Evolutionary conservation across 768 basidiomycete species (phyloP), one percentile per base, ranked within the genome.

Genomic region (Leccinum arenicola): DNA sequence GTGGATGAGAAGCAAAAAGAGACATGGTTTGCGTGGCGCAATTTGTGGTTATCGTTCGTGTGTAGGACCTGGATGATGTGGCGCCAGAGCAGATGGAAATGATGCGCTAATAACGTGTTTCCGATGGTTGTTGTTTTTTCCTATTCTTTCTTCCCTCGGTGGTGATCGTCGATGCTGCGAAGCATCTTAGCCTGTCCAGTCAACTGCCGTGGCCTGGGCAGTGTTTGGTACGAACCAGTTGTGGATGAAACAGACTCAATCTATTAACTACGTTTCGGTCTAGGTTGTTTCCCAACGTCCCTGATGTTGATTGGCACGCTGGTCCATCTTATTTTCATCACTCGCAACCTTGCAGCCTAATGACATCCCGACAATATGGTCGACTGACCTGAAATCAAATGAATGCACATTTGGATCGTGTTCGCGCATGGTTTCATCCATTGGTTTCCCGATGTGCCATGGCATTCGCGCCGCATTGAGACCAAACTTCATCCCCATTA

Each of bases 151-250:
- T 38, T 27, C 48, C 43, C 35, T 40, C 56, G 29, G 49, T 59
- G 31, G 50, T 59, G 47, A 50, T 47, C 17, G 17, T 40, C 38
- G 17, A 0, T 40, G 38, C 14, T 40, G 17, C 36, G 36, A 38
- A 38, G 36, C 6, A 38, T 38, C 36, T 17, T 38, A 8, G 36
- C 9, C 17, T 15, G 2, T 15, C 14, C 17, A 25, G 53, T 49
- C 45, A 35, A 38, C 17, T 47, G 50, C 31, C 57, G 36, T 14
- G n/a, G 29, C 50, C 19, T 48, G 40, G 25, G 50, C 25, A 51
- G 21, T 56, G 38, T 50, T 55, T 56, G 66, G 68, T 69, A 60
- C 5, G 68, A 63, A 43, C 27, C 25, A 36, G 38, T 40, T 33
- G 23, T 54, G 40, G 15, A 54, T 48, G 40, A 25, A 52, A 17